These are phyloP conservation scores for Euphrasia arctica DNA, from an alignment of 305 asterid species.

Conservation along the genomic window DNA sequence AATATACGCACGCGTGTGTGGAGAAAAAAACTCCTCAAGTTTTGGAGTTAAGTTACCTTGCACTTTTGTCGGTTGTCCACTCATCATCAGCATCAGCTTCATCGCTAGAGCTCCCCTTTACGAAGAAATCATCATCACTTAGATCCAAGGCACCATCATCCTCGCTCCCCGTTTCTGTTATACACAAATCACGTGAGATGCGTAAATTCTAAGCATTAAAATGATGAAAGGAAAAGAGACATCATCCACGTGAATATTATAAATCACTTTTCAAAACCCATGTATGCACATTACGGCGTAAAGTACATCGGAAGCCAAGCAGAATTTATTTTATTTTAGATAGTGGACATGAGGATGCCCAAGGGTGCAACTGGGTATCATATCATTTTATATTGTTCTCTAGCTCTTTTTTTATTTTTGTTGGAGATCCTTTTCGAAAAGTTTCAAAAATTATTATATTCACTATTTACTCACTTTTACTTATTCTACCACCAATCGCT, in stretches of 20 bases:
- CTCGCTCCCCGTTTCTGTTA: slow-evolving; percentile 92
- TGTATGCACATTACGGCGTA: background rate
- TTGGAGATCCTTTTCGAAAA: too few species aligned
- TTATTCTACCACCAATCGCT: background rate
- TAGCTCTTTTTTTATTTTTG: too few species aligned
- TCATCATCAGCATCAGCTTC: slow-evolving; percentile 91
- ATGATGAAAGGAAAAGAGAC: slow-evolving; percentile 5
- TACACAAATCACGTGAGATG: slow-evolving; percentile 23
- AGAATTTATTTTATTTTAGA: background rate
- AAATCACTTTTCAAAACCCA: background rate
- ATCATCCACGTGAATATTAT: background rate
- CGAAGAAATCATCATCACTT: slow-evolving; percentile 87
- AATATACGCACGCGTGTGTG: background rate
- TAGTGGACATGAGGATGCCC: background rate
- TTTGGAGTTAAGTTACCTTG: slow-evolving; percentile 44
- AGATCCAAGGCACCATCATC: slow-evolving; percentile 84
- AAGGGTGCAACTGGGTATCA: background rate
- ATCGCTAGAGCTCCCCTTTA: slow-evolving; percentile 88
- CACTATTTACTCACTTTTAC: too few species aligned
- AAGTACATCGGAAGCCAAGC: background rate
- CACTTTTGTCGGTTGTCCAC: slow-evolving; percentile 51
- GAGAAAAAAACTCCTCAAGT: background rate
- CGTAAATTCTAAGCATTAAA: slow-evolving; percentile 6
- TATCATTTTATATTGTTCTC: too few species aligned
- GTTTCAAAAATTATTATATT: too few species aligned